Evolutionary conservation across 345 rosid genomes (phyloP).

Genomic region (Pistacia integerrima): DNA sequence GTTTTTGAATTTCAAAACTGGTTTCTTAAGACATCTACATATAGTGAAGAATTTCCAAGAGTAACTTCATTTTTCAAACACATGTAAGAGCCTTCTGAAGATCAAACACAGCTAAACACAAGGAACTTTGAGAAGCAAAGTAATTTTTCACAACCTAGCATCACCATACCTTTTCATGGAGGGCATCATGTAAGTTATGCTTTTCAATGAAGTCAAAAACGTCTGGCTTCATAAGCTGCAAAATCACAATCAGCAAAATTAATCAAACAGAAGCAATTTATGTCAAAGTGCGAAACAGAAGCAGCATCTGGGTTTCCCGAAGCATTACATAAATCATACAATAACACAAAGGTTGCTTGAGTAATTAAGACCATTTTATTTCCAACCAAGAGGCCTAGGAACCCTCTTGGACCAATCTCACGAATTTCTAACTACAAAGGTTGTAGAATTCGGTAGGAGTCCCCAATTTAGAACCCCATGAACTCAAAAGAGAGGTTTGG

Average conservation of each 20-base stretch:
- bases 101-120: slow-evolving; percentile 6
- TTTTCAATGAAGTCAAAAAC: slow-evolving; percentile 85
- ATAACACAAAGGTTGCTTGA: no score
- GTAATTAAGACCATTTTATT: no score
- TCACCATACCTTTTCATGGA: slow-evolving; percentile 85
- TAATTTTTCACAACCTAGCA: slow-evolving; percentile 10
- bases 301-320: neutral
- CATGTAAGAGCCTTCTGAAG: neutral
- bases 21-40: neutral
- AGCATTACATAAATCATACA: no score
- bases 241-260: slow-evolving; percentile 16
- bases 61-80: no score
- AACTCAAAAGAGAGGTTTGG: neutral
- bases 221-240: slow-evolving; percentile 96
- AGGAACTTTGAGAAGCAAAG: slow-evolving; percentile 17
- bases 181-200: slow-evolving; percentile 76
- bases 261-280: slow-evolving; percentile 20
- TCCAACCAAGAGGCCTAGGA: neutral
- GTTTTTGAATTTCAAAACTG: neutral
- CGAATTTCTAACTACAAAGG: neutral
- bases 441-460: neutral
- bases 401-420: neutral
- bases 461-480: neutral
- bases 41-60: no score
- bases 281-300: slow-evolving; percentile 11